Evolutionary conservation across 768 basidiomycete genomes (phyloP).

Genomic region (Termitomyces eurrhizus): DNA sequence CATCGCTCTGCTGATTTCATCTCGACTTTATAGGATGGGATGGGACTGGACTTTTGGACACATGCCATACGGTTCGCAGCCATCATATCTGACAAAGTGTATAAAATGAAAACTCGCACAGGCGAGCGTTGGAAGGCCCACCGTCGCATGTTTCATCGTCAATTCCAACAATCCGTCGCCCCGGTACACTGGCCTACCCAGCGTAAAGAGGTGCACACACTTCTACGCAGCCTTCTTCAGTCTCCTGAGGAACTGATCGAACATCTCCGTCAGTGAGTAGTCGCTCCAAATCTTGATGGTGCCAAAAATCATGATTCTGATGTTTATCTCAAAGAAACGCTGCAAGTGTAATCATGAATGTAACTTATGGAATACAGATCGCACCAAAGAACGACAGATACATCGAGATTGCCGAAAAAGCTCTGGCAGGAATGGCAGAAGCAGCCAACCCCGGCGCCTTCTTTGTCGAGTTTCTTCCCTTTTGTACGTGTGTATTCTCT

Average conservation of each 20-base stretch:
- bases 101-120: slow-evolving; percentile 13
- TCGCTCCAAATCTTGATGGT: not conserved
- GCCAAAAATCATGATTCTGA: not conserved
- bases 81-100: not conserved
- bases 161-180: slow-evolving; percentile 42
- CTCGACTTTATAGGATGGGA: slow-evolving; percentile 21
- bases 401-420: slow-evolving; percentile 48
- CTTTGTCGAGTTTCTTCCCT: slow-evolving; percentile 47
- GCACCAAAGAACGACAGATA: slow-evolving; percentile 40
- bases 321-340: slow-evolving; percentile 32
- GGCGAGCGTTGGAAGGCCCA: slow-evolving; percentile 51
- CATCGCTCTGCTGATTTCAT: not conserved
- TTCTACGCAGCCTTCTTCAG: slow-evolving; percentile 41
- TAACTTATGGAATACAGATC: slow-evolving; percentile 48
- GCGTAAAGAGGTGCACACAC: slow-evolving; percentile 37
- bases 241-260: slow-evolving; percentile 40
- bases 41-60: slow-evolving; percentile 54
- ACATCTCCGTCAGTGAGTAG: slow-evolving; percentile 46
- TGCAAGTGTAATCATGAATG: slow-evolving; percentile 50
- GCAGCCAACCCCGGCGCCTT: slow-evolving; percentile 51
- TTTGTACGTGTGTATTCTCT: slow-evolving; percentile 19
- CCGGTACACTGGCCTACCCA: slow-evolving; percentile 42
- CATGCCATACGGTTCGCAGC: slow-evolving; percentile 43
- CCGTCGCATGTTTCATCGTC: slow-evolving; percentile 48
- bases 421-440: slow-evolving; percentile 45